phyloP scores from a whole-genome alignment of 257 asterid species.

The Rhazya stricta region DNA sequence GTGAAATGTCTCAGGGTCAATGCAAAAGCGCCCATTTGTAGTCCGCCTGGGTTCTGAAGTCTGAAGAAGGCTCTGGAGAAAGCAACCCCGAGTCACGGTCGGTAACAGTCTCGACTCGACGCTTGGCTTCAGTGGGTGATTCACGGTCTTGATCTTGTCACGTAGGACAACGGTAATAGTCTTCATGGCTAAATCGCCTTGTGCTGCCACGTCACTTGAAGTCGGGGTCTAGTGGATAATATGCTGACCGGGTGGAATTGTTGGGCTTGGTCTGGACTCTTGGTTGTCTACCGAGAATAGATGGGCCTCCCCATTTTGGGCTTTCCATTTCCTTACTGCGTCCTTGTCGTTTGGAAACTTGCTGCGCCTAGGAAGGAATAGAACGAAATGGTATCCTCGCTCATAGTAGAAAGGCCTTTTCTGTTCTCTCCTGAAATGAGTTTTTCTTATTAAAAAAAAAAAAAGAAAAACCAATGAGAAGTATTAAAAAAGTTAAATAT shows the following conservation, averaged over 20 bases:
- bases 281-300: background rate
- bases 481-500: too few species aligned
- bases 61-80: constrained; percentile 9
- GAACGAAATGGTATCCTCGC: too few species aligned
- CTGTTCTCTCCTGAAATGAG: too few species aligned
- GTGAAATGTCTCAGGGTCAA: constrained; percentile 40
- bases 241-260: too few species aligned
- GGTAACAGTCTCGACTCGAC: background rate
- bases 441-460: too few species aligned
- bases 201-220: background rate
- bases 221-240: background rate
- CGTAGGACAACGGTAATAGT: background rate
- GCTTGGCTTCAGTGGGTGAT: background rate
- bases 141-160: background rate
- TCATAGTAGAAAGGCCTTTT: too few species aligned
- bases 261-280: background rate
- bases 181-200: background rate
- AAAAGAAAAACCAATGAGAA: too few species aligned
- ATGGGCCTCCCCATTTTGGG: background rate
- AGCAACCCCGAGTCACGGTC: constrained; percentile 1
- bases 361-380: too few species aligned
- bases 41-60: background rate
- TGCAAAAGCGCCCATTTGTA: constrained; percentile 12
- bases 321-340: background rate
- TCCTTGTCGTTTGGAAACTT: background rate